Evolutionary conservation across 345 rosid genomes (phyloP).

Genomic region (Salix exigua): DNA sequence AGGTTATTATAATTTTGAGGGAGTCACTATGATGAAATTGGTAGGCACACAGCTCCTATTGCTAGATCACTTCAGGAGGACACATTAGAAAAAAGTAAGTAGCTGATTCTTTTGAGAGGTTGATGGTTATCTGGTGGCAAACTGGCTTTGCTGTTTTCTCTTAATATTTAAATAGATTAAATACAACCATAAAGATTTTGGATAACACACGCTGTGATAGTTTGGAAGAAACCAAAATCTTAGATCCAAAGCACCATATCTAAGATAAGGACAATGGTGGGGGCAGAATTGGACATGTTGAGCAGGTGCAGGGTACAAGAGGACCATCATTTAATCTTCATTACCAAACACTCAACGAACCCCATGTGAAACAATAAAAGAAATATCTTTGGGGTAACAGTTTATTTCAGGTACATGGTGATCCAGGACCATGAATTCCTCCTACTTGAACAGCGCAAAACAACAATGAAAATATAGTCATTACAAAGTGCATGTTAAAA

Average conservation of each 20-base stretch:
- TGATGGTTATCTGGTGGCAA: neutral
- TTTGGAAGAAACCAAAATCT: neutral
- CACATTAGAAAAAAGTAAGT: neutral
- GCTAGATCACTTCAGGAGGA: constrained; percentile 12
- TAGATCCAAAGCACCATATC: neutral
- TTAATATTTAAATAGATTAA: neutral
- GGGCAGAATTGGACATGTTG: neutral
- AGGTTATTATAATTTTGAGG: neutral
- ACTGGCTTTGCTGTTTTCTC: neutral
- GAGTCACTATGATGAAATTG: neutral
- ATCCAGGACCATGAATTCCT: neutral
- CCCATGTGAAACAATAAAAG: neutral
- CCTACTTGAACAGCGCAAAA: neutral
- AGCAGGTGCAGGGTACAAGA: neutral
- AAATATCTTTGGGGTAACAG: neutral
- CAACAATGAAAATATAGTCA: neutral
- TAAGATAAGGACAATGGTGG: neutral
- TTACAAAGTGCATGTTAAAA: neutral
- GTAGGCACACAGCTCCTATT: constrained; percentile 12
- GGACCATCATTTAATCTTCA: neutral
- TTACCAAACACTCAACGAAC: neutral
- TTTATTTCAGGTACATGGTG: neutral
- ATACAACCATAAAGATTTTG: neutral
- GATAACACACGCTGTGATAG: neutral
- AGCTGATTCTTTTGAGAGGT: neutral